Evolutionary conservation across 148 eudicot species (phyloP), one percentile per base, ranked within the genome.

Genomic region (Chenopodium album): DNA sequence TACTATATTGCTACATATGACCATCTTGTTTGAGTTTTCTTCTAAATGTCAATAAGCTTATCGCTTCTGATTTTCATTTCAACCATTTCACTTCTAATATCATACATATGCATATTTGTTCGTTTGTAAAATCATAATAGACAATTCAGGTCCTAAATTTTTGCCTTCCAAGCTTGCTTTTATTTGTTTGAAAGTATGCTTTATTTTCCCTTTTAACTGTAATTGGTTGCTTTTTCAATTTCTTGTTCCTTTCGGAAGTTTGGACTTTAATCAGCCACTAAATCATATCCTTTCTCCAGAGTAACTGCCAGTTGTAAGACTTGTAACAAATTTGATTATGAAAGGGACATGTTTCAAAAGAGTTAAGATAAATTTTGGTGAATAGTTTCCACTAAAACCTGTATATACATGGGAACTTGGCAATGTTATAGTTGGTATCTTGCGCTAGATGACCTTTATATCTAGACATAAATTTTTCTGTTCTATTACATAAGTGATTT

Each of bases 341-440:
- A 47, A 48, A 48, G 31, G 56, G 52, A 11, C 12, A 22, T 73
- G 26, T 3, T 47, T 2, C 26, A 1, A 73, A 23, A 12, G 16
- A 41, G 23, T 44, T 72, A 4, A 5, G 14, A 17, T 73, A n/a
- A 19, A 73, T 10, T 26, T 1, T 10, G 4, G 14, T 73, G 28
- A 62, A 73, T 32, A 73, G 4, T n/a, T 73, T 73, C 60, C 46
- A 7, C 14, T 46, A 46, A 47, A 73, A n/a, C 56, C 76, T 73
- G 56, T 4, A 62, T 20, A 22, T 62, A 19, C 34, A 2, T 48
- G 76, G 31, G 16, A 37, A 44, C 34, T 2, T 48, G 76, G 19
- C 29, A 37, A 44, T 44, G 2, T 22, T 44, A 22, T 72, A 54
- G 54, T 3, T 1, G 75, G 14, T 28, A 72, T 7, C 46, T 37